phyloP scores from a whole-genome alignment of 164 flowering plant species.

The Piper longum region DNA sequence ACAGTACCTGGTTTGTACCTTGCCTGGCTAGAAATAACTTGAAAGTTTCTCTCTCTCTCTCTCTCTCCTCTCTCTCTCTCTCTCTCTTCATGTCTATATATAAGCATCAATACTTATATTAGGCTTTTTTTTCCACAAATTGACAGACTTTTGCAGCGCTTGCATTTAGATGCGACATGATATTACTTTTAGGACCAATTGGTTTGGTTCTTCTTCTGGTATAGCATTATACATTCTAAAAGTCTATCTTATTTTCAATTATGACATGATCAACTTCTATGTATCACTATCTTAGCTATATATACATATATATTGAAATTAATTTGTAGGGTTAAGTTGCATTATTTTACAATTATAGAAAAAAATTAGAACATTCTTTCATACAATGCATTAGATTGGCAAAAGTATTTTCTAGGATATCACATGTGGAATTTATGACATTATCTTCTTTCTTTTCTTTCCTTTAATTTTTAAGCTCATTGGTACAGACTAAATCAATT shows the following conservation, averaged over 20 bases:
- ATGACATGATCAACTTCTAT: neutral
- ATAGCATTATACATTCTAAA: neutral
- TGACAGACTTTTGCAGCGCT: constrained; percentile 71
- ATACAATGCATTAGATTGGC: neutral
- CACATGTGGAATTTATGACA: neutral
- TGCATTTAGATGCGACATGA: constrained; percentile 83
- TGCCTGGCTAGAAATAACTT: constrained; percentile 1
- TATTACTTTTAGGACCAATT: constrained; percentile 68
- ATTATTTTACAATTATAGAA: too few relatives aligned
- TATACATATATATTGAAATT: too few relatives aligned
- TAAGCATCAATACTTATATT: neutral
- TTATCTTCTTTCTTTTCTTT: too few relatives aligned
- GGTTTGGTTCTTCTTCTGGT: constrained; percentile 79
- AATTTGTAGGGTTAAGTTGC: too few relatives aligned
- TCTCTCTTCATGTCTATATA: neutral
- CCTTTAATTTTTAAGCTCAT: too few relatives aligned
- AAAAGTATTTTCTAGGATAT: neutral
- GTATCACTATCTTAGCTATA: neutral
- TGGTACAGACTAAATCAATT: constrained; percentile 54
- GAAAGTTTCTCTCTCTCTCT: neutral
- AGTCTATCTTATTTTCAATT: too few relatives aligned
- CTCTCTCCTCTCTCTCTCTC: neutral
- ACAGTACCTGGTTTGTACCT: constrained; percentile 51
- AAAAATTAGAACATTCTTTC: too few relatives aligned
- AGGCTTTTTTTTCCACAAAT: constrained; percentile 5